phyloP scores from a whole-genome alignment of 257 asterid genomes.

The Primulina tabacum region DNA sequence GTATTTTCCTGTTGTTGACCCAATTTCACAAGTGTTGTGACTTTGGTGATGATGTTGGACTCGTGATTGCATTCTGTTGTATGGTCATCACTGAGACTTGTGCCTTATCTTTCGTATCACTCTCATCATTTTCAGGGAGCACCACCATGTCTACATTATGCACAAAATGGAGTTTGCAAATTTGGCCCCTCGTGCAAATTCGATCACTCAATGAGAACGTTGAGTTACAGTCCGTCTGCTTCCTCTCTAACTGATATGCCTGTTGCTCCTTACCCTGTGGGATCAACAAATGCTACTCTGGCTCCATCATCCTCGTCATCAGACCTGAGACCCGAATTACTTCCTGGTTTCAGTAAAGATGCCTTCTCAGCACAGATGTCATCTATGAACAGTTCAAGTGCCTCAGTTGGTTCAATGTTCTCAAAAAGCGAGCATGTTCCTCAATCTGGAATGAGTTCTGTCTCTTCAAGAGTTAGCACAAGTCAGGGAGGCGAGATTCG shows the following conservation, averaged over 20 bases:
- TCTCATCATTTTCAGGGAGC: slow-evolving; percentile 51
- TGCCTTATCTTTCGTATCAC: slow-evolving; percentile 1
- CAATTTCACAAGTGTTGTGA: neutral
- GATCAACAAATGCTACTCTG: slow-evolving; percentile 62
- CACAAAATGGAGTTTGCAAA: slow-evolving; percentile 80
- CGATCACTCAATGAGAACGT: slow-evolving; percentile 73
- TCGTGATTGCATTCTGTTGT: neutral
- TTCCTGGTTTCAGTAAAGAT: slow-evolving; percentile 37
- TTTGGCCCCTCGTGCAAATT: slow-evolving; percentile 85
- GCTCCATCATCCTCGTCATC: slow-evolving; percentile 71
- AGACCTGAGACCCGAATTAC: slow-evolving; percentile 46
- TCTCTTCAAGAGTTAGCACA: slow-evolving; percentile 13
- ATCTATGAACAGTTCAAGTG: slow-evolving; percentile 41
- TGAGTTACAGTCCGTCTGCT: slow-evolving; percentile 83
- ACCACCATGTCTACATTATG: slow-evolving; percentile 75
- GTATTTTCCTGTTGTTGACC: neutral
- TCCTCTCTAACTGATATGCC: slow-evolving; percentile 94
- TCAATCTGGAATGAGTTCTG: slow-evolving; percentile 7
- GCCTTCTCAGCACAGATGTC: slow-evolving; percentile 39
- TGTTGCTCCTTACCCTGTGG: slow-evolving; percentile 87
- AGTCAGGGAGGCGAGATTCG: slow-evolving; percentile 45
- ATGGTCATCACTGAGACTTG: neutral
- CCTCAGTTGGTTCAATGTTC: slow-evolving; percentile 46
- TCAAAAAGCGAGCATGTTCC: slow-evolving; percentile 43
- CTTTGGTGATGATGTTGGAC: neutral